A percentile compares a stretch with the other conserved stretches of the same genome.
These are phyloP conservation scores for Rhizophora mangle DNA, from an alignment of 345 rosid species.

Conservation along the genomic window DNA sequence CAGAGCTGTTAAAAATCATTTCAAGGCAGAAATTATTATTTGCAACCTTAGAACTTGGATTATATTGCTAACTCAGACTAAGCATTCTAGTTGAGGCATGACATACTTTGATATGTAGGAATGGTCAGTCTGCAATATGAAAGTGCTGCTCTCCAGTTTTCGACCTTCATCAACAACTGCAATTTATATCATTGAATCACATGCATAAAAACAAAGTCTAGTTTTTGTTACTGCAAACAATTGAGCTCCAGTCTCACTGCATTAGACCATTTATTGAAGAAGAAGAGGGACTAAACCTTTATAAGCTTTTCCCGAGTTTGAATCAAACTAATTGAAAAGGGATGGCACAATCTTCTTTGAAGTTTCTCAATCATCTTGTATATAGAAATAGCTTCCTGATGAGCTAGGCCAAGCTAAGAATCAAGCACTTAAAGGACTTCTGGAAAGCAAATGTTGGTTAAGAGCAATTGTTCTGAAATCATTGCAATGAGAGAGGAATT, in stretches of 20 bases:
- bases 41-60: background rate
- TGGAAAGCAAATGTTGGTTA: background rate
- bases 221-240: slow-evolving; percentile 1
- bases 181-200: slow-evolving; percentile 17
- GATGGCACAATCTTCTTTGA: slow-evolving; percentile 65
- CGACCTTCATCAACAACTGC: slow-evolving; percentile 78
- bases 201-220: slow-evolving; percentile 1
- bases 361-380: slow-evolving; percentile 60
- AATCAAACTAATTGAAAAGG: slow-evolving; percentile 64
- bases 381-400: slow-evolving; percentile 38
- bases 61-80: background rate
- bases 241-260: background rate
- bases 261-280: background rate
- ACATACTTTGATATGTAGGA: slow-evolving; percentile 79
- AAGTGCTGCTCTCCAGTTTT: slow-evolving; percentile 74
- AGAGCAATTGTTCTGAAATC: background rate
- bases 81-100: slow-evolving; percentile 12
- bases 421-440: slow-evolving; percentile 7
- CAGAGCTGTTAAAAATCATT: background rate
- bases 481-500: background rate
- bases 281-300: slow-evolving; percentile 40
- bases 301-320: slow-evolving; percentile 77
- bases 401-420: slow-evolving; percentile 50
- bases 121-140: slow-evolving; percentile 66
- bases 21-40: background rate